Base-by-base conservation (phyloP, 2,329 filamentous ascomycete genomes). In the Magnaporthiopsis incrustans region DNA sequence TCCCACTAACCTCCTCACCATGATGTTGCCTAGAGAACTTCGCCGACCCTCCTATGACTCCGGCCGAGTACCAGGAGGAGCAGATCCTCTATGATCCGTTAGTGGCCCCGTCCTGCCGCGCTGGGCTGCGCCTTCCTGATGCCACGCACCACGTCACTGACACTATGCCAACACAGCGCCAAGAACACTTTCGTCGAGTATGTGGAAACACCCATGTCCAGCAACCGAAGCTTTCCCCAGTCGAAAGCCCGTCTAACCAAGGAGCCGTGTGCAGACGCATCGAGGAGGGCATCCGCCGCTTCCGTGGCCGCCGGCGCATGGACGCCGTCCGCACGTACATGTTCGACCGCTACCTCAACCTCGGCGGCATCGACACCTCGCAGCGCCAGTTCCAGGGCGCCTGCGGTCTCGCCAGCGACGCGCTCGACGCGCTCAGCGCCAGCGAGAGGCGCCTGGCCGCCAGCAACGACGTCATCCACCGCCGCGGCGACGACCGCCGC, bases 201-300 rank as follows among this genome's bases (percentile, higher is more conserved):
- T 50, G 63, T 56, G 8, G 18, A 53, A 53, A 12, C 35, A 18
- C 35, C 14, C 35, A 38, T 38, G 35, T 18, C 35, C 35, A 11
- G 11, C 44, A 26, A 57, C 56, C 2, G 56, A 57, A 57, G 38
- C 18, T 15, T 3, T 3, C 1, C 25, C 27, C 35, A 38, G 35
- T 11, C 35, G 10, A 11, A 11, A 38, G 4, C 14, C 35, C 10
- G 56, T 25, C 38, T 62, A 53, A 53, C 15, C 44, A 63, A 59
- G 68, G 66, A 63, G 57, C 60, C 2, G 22, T 50, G 44, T 11
- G 22, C 65, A 90, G 89, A 64, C 91, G 95, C 60, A 91, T 98
- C 57, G 89, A 97, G 71, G 84, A 88, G 32, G 95, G 91, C 60
- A 89, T 98, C 64, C 87, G 92, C 68, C 89, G 92, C 18, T 99